These are phyloP conservation scores for Cutaneotrichosporon cyanovorans DNA, from an alignment of 1,284 basidiomycete species.

Conservation along the genomic window DNA sequence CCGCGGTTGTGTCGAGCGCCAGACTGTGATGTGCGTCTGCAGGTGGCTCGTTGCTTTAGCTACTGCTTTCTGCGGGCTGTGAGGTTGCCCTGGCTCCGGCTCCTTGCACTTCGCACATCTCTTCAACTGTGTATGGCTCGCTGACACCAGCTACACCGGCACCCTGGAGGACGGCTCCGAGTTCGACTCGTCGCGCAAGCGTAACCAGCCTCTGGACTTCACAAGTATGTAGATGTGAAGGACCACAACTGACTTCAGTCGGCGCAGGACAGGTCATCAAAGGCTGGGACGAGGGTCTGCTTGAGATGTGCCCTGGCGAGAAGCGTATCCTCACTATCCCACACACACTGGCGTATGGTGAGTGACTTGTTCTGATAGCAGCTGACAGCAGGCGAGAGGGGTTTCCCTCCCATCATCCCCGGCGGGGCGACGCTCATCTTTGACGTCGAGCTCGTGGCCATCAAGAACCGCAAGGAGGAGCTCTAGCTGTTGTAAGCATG, in stretches of 20 bases:
- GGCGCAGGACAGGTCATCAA: constrained; percentile 52
- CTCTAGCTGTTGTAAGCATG: constrained; percentile 4
- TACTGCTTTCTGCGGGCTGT: too few relatives aligned
- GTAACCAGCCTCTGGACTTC: constrained; percentile 50
- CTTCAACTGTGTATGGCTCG: neutral
- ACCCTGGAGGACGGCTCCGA: constrained; percentile 49
- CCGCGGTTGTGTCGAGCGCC: too few relatives aligned
- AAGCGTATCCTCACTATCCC: constrained; percentile 88
- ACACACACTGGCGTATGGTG: constrained; percentile 68
- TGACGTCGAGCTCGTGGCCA: constrained; percentile 68
- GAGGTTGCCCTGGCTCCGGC: too few relatives aligned
- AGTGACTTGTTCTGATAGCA: constrained; percentile 31
- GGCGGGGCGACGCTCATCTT: constrained; percentile 77
- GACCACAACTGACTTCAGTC: constrained; percentile 32
- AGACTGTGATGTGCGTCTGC: too few relatives aligned
- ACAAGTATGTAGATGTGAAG: constrained; percentile 31
- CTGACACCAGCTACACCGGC: constrained; percentile 48
- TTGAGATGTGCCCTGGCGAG: constrained; percentile 77
- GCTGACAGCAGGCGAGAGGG: constrained; percentile 52
- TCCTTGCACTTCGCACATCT: too few relatives aligned
- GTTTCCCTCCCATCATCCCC: constrained; percentile 58
- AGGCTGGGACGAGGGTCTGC: constrained; percentile 48
- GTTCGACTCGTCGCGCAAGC: constrained; percentile 52
- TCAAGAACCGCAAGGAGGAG: constrained; percentile 45
- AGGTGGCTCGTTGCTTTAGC: too few relatives aligned